Evolutionary conservation across 2,329 filamentous ascomycete genomes (phyloP).

Genomic region (Aspergillus versicolor): DNA sequence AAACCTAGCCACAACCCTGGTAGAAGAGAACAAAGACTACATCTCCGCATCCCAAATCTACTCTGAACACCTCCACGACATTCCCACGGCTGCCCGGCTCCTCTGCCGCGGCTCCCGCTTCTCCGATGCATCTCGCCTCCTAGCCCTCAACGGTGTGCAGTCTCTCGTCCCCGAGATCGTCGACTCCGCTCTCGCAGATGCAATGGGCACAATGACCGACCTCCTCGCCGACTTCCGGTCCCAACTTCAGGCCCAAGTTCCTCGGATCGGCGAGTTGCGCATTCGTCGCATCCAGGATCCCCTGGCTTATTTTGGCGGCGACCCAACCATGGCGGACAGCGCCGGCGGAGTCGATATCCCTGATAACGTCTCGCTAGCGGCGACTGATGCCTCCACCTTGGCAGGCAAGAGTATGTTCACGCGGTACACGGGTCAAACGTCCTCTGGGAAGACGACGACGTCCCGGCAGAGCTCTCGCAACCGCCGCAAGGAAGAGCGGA

Average conservation of each 20-base stretch:
- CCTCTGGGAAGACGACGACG: conserved; percentile 37
- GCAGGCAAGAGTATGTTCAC: conserved; percentile 85
- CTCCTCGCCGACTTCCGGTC: conserved; percentile 88
- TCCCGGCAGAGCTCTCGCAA: conserved; percentile 81
- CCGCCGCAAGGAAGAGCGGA: conserved; percentile 85
- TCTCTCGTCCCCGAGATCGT: conserved; percentile 68
- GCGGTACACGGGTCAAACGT: conserved; percentile 64
- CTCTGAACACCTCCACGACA: conserved; percentile 73
- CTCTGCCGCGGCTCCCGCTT: conserved; percentile 88
- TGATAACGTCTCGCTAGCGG: conserved; percentile 88
- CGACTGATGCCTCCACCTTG: conserved; percentile 76
- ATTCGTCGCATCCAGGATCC: conserved; percentile 80
- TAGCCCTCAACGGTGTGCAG: conserved; percentile 59
- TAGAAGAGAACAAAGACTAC: conserved; percentile 79
- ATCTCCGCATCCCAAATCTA: conserved; percentile 75
- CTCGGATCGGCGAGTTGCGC: conserved; percentile 79
- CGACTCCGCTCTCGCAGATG: conserved; percentile 76
- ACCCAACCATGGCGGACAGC: conserved; percentile 53
- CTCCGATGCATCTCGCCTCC: conserved; percentile 79
- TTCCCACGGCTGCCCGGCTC: conserved; percentile 68
- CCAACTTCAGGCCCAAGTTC: conserved; percentile 81
- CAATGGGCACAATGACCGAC: conserved; percentile 79
- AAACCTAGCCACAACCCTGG: conserved; percentile 72
- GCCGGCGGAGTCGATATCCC: conserved; percentile 66
- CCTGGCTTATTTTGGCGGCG: conserved; percentile 82